These are phyloP conservation scores for Mortierella claussenii DNA, from an alignment of 192 early-diverging fungal genomes.

Conservation along the genomic window DNA sequence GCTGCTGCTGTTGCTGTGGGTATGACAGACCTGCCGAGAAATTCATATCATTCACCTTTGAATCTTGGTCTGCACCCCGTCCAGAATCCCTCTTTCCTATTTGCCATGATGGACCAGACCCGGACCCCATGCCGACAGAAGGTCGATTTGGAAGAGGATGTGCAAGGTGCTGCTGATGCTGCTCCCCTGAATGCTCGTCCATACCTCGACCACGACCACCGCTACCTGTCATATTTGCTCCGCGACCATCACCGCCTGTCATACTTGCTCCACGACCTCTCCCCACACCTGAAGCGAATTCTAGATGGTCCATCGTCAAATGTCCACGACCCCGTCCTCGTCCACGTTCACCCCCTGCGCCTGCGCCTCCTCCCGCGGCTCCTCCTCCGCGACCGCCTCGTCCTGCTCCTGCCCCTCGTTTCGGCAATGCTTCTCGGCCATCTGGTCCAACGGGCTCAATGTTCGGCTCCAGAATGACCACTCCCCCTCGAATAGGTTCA, in stretches of 20 bases:
- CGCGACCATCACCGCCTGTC: slow-evolving; percentile 15
- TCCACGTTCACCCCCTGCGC: slow-evolving; percentile 14
- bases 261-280: not conserved
- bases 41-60: not conserved
- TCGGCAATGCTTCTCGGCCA: slow-evolving; percentile 46
- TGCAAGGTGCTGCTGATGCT: not conserved
- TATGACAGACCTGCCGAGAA: not conserved
- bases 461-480: slow-evolving; percentile 52
- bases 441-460: slow-evolving; percentile 37
- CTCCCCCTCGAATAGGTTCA: slow-evolving; percentile 51
- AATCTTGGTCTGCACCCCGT: not conserved
- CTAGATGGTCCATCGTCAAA: slow-evolving; percentile 4
- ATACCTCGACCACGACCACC: slow-evolving; percentile 21
- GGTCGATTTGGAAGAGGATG: slow-evolving; percentile 35
- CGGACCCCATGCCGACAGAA: too few relatives aligned
- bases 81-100: slow-evolving; percentile 9
- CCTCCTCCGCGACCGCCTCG: slow-evolving; percentile 11
- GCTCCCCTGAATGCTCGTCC: not conserved
- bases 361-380: not conserved
- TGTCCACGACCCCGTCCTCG: slow-evolving; percentile 13
- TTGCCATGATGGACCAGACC: too few relatives aligned
- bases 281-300: not conserved
- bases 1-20: slow-evolving; percentile 4
- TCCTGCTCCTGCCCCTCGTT: slow-evolving; percentile 5
- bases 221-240: too few relatives aligned